Evolutionary conservation across 306 rosid genomes (phyloP).

Genomic region (Phaseolus lunatus): DNA sequence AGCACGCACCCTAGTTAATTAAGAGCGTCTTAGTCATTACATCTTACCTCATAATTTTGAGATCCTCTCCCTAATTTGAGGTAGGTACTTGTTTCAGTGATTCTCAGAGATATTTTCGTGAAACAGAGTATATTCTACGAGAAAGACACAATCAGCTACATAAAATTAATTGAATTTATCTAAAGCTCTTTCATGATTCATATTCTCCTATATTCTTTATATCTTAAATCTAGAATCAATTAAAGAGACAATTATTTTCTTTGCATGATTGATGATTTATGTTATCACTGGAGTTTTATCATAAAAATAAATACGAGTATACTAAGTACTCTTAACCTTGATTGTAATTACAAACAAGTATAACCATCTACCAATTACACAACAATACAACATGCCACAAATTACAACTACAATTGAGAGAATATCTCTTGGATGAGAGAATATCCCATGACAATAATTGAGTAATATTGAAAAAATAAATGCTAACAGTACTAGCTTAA

Average conservation of each 20-base stretch:
- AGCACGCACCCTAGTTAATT: neutral
- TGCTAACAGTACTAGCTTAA: too few relatives aligned
- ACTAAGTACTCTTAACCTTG: neutral
- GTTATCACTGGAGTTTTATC: neutral
- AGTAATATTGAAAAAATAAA: too few relatives aligned
- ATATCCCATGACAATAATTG: too few relatives aligned
- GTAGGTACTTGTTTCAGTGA: conserved; percentile 50
- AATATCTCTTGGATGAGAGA: too few relatives aligned
- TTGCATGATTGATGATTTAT: neutral
- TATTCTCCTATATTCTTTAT: neutral
- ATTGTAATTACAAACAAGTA: neutral
- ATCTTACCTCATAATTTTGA: conserved; percentile 9
- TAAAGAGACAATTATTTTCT: neutral
- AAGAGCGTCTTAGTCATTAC: conserved; percentile 7
- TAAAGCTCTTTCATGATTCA: conserved; percentile 15
- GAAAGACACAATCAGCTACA: neutral
- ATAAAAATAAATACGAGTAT: neutral
- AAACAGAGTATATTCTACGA: neutral
- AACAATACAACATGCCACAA: too few relatives aligned
- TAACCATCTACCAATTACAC: too few relatives aligned
- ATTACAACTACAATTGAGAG: too few relatives aligned
- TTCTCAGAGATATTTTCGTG: conserved; percentile 24
- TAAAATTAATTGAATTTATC: neutral
- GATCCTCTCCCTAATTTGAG: conserved; percentile 34
- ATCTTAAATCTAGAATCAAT: neutral